phyloP scores from a whole-genome alignment of 345 rosid species.

The Firmiana major region DNA sequence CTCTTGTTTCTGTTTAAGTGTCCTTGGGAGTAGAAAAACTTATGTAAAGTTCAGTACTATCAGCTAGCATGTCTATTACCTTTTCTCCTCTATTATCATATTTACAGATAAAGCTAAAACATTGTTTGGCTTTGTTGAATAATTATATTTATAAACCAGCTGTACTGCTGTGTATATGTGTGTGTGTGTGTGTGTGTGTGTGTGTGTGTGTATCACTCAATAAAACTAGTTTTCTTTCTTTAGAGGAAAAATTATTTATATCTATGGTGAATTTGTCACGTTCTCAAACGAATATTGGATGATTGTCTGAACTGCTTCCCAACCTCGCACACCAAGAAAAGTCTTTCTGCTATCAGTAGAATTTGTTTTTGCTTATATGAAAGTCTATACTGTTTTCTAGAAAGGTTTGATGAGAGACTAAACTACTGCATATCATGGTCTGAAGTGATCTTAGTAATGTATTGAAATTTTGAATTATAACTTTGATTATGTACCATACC shows the following conservation, averaged over 20 bases:
- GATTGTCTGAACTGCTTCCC: background rate
- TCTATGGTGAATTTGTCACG: background rate
- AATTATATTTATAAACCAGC: background rate
- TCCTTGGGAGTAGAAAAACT: background rate
- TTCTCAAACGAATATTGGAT: background rate
- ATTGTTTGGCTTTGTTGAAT: background rate
- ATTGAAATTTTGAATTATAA: background rate
- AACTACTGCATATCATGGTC: background rate
- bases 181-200: no score
- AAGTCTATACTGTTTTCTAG: background rate
- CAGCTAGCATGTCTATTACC: background rate
- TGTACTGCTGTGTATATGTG: no score
- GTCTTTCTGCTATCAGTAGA: background rate
- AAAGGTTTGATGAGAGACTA: background rate
- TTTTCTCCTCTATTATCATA: background rate
- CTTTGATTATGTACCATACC: background rate
- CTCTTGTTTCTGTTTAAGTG: conserved; percentile 6
- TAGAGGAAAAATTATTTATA: background rate
- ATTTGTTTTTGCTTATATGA: background rate
- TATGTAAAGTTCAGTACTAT: background rate
- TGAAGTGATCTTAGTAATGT: background rate
- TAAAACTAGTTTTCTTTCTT: background rate
- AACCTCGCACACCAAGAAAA: background rate
- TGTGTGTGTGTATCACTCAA: background rate
- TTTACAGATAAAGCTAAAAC: background rate